Percentiles rank a stretch among this genome's conserved stretches.
Conservation (phyloP, 2,329 filamentous ascomycete genomes). For the Trichoderma sp. region DNA sequence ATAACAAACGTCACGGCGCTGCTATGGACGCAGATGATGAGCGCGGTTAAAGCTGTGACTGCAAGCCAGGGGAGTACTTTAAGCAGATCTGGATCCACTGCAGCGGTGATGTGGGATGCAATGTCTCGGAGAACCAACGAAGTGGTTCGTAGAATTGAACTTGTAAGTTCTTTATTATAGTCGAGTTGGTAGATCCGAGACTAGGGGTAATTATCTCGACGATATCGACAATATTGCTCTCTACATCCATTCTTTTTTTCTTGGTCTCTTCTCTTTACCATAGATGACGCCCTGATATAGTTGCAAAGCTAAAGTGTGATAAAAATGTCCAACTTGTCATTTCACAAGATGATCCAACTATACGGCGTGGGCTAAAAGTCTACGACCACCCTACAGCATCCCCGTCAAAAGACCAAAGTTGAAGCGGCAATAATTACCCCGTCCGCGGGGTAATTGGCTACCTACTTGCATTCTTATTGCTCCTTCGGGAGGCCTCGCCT, state of each 20-base stretch:
- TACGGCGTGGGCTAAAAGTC: too few relatives aligned
- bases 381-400: too few relatives aligned
- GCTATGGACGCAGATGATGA: not conserved
- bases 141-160: not conserved
- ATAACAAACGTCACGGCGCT: not conserved
- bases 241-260: too few relatives aligned
- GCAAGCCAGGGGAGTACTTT: not conserved
- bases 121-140: not conserved
- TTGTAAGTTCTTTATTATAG: not conserved
- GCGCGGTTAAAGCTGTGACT: not conserved
- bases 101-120: not conserved
- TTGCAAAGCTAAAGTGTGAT: too few relatives aligned
- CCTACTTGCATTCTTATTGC: not conserved
- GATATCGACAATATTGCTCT: too few relatives aligned
- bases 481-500: not conserved
- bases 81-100: not conserved
- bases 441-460: not conserved
- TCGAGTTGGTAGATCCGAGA: not conserved
- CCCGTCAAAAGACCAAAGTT: not conserved
- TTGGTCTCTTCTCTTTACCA: too few relatives aligned
- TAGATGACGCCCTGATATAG: too few relatives aligned
- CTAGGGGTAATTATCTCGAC: too few relatives aligned
- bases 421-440: not conserved
- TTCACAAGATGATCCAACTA: too few relatives aligned
- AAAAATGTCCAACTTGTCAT: too few relatives aligned